phyloP scores from a whole-genome alignment of 1,139 yeast genomes.

The Yamadazyma diddensiae region DNA sequence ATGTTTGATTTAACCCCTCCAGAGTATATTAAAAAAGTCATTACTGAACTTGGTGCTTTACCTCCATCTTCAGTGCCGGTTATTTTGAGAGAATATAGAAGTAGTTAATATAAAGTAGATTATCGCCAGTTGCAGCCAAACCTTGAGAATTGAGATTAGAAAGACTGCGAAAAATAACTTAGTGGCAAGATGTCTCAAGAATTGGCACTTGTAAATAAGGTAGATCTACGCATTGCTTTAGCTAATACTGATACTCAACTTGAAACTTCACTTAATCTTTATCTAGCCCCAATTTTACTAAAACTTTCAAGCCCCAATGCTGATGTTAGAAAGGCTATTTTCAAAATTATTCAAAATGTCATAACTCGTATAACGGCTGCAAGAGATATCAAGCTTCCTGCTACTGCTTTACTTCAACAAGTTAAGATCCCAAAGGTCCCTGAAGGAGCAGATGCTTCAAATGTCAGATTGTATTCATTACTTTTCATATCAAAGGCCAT shows the following conservation, averaged over 20 bases:
- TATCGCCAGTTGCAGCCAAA: no score
- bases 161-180: no score
- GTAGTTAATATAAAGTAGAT: no score
- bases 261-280: slow-evolving; percentile 56
- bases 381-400: slow-evolving; percentile 56
- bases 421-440: slow-evolving; percentile 53
- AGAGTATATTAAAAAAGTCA: slow-evolving; percentile 86
- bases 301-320: slow-evolving; percentile 73
- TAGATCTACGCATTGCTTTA: slow-evolving; percentile 79
- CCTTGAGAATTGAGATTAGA: no score
- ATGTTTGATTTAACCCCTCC: slow-evolving; percentile 96
- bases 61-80: slow-evolving; percentile 99
- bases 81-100: slow-evolving; percentile 86
- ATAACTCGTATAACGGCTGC: slow-evolving; percentile 66
- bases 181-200: slow-evolving; percentile 39
- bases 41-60: slow-evolving; percentile 92
- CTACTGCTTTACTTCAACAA: slow-evolving; percentile 58
- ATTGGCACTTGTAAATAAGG: slow-evolving; percentile 61
- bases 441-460: slow-evolving; percentile 40
- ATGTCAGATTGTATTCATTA: slow-evolving; percentile 64
- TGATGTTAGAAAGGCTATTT: slow-evolving; percentile 66
- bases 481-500: slow-evolving; percentile 66
- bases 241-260: slow-evolving; percentile 69
- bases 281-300: slow-evolving; percentile 73
- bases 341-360: slow-evolving; percentile 63